phyloP scores from a whole-genome alignment of 371 early-diverging fungal species.

The Mucor irregularis region DNA sequence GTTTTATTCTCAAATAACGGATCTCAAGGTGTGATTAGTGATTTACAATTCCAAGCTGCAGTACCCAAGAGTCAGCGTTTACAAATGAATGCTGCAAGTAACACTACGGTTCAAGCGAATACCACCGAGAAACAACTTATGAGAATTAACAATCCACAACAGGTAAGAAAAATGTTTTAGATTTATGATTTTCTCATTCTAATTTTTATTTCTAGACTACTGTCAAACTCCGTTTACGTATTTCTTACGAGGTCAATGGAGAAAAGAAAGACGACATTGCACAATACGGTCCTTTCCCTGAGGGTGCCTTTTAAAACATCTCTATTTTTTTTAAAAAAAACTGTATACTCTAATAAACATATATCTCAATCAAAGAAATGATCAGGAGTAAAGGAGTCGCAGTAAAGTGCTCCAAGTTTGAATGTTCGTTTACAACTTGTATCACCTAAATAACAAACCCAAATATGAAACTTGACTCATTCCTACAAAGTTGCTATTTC shows the following conservation, averaged over 20 bases:
- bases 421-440: too few species aligned
- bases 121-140: constrained; percentile 74
- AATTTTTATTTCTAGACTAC: constrained; percentile 50
- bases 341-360: too few species aligned
- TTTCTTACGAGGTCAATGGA: constrained; percentile 62
- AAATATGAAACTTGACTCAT: too few species aligned
- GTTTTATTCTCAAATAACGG: constrained; percentile 72
- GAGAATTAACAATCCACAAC: constrained; percentile 85
- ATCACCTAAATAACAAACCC: too few species aligned
- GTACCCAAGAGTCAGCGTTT: constrained; percentile 89
- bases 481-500: too few species aligned
- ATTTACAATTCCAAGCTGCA: constrained; percentile 88
- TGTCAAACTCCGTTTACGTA: constrained; percentile 74
- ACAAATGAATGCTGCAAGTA: constrained; percentile 80
- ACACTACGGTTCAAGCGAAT: constrained; percentile 60
- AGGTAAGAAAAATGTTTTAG: constrained; percentile 42
- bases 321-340: too few species aligned
- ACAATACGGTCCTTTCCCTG: constrained; percentile 79
- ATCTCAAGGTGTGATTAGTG: constrained; percentile 49
- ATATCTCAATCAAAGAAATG: too few species aligned
- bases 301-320: constrained; percentile 48
- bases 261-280: constrained; percentile 72
- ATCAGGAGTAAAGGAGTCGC: too few species aligned
- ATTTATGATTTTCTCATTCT: neutral
- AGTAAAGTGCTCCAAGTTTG: too few species aligned